Conservation (phyloP, 1,139 yeast species). For the Debaryomycetaceae sp. region DNA sequence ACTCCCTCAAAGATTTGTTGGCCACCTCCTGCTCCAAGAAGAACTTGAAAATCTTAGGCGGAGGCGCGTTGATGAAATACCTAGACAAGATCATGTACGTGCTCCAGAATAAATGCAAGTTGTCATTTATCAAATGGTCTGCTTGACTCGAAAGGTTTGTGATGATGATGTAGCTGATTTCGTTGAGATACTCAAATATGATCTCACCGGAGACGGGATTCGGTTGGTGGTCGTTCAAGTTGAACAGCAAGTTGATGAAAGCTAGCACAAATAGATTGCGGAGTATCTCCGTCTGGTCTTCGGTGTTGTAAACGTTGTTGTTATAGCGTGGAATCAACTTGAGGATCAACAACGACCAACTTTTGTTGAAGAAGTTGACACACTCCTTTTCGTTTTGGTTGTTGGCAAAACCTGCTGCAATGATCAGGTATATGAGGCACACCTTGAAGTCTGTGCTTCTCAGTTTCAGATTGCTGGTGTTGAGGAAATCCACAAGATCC, state of each 20-base stretch:
- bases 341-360: conserved; percentile 44
- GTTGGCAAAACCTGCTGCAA: conserved; percentile 23
- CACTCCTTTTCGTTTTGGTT: conserved; percentile 20
- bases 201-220: conserved; percentile 29
- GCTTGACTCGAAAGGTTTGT: conserved; percentile 17
- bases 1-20: conserved; percentile 8
- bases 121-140: conserved; percentile 19
- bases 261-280: conserved; percentile 31
- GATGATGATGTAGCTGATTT: conserved; percentile 35
- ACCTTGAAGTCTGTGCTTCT: conserved; percentile 19
- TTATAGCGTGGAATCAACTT: conserved; percentile 43
- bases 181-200: conserved; percentile 45
- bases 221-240: conserved; percentile 14
- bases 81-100: conserved; percentile 40
- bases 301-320: conserved; percentile 21
- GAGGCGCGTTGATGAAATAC: conserved; percentile 30
- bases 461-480: conserved; percentile 10
- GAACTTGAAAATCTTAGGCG: conserved; percentile 37
- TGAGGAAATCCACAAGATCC: conserved; percentile 26
- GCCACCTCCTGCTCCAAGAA: conserved; percentile 28
- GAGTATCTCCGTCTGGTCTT: conserved; percentile 41
- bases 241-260: conserved; percentile 27
- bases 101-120: conserved; percentile 39
- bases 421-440: conserved; percentile 24
- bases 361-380: conserved; percentile 32